Evolutionary conservation across 2,329 filamentous ascomycete species (phyloP), one percentile per base, ranked within the genome.

Genomic region (Fusarium pseudoanthophilum): DNA sequence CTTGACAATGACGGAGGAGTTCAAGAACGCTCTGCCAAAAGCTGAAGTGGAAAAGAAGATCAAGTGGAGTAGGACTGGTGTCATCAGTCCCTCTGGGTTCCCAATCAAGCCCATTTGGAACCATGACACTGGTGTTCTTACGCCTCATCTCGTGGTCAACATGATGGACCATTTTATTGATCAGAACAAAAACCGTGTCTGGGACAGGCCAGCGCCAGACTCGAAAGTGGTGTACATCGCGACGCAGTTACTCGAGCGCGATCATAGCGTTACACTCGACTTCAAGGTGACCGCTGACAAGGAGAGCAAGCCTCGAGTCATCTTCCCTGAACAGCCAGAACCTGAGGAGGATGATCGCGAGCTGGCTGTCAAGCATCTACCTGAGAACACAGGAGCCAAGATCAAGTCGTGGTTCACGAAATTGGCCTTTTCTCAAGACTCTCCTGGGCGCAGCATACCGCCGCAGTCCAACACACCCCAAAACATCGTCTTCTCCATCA

Each of bases 71-170:
- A 56, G 9, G 11, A 32, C 26, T 11, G 21, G 37, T 9, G 52
- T 43, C 0, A 20, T 20, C 4, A 1, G 11, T 11, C 52, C 52
- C 20, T 7, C 52, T 11, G 2, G 5, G 2, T 43, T 56, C 11
- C 52, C 52, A 8, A 9, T 56, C 26, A 43, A 43, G 10, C 52
- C 37, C 0, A 56, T 56, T 15, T 56, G 37, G 37, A 43, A 56
- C 0, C 26, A 56, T 0, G 52, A 56, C 37, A 56, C 52, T 0
- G 52, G 52, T 3, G 1, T 56, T 2, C 26, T 56, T 0, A 24
- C 52, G 4, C 52, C 52, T 2, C 52, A 56, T 13, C 52, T 56
- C 21, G 4, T 56, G 20, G 37, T 32, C 26, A 32, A 32, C 3
- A 56, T 56, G 16, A 56, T 56, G 52, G 52, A 56, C 16, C 0